These are phyloP conservation scores for Candida hispaniensis DNA, from an alignment of 805 yeast genomes.

Conservation along the genomic window DNA sequence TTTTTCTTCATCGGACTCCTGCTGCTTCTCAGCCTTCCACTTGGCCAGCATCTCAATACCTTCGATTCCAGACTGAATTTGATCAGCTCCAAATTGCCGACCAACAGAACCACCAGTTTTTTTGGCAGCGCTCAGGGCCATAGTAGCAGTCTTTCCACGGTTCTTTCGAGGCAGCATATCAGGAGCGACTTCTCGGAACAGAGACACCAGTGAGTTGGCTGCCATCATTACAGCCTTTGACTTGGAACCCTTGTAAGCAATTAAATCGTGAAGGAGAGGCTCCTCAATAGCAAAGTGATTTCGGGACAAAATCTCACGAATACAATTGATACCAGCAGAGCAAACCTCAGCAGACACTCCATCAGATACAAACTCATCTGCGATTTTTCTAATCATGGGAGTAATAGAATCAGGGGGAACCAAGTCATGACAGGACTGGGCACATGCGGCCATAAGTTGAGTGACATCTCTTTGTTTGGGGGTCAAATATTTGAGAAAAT, in stretches of 20 bases:
- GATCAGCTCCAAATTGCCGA: slow-evolving; percentile 58
- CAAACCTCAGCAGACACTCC: slow-evolving; percentile 98
- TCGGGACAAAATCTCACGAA: slow-evolving; percentile 84
- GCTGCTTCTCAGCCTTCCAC: slow-evolving; percentile 60
- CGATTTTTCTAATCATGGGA: slow-evolving; percentile 78
- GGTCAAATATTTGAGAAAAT: slow-evolving; percentile 76
- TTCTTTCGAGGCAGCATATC: slow-evolving; percentile 86
- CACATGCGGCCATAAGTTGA: slow-evolving; percentile 91
- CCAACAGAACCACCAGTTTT: slow-evolving; percentile 22
- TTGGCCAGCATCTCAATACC: slow-evolving; percentile 83
- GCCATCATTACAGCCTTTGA: slow-evolving; percentile 92
- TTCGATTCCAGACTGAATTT: slow-evolving; percentile 61
- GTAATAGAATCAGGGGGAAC: slow-evolving; percentile 90
- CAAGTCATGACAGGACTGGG: slow-evolving; percentile 92
- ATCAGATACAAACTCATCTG: slow-evolving; percentile 95
- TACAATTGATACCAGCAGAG: slow-evolving; percentile 93
- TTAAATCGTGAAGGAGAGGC: slow-evolving; percentile 75
- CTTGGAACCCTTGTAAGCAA: slow-evolving; percentile 86
- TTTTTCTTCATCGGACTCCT: slow-evolving; percentile 47
- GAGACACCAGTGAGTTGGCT: slow-evolving; percentile 72
- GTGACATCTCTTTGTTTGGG: slow-evolving; percentile 94
- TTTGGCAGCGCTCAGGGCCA: slow-evolving; percentile 47
- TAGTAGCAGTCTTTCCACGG: slow-evolving; percentile 84
- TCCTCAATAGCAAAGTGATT: slow-evolving; percentile 92
- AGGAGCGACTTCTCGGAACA: slow-evolving; percentile 93